Evolutionary conservation across 768 basidiomycete species (phyloP), one percentile per base, ranked within the genome.

Genomic region (Serpula lacrymans): DNA sequence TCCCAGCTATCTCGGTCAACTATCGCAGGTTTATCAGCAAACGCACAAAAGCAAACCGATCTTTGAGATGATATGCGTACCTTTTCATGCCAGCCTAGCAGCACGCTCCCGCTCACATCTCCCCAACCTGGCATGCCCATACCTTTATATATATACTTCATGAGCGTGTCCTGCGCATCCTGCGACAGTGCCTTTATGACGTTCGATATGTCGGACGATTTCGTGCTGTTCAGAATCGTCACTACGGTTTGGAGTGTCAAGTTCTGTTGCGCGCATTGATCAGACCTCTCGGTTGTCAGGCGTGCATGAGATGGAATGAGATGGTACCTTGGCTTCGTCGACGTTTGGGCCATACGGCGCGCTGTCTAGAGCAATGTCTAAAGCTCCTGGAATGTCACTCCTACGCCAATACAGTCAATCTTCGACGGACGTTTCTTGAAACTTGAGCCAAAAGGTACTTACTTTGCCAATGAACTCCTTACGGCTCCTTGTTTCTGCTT

Each of bases 111-210:
- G 50, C 71, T 78, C 42, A 81, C 69, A 47, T 83, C 82, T 22
- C 77, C 73, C 60, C 75, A 71, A 12, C 72, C 80, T 2, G 72
- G 69, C 53, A 74, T 62, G 13, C 71, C 78, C 94, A 96, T 97
- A 12, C 90, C 94, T 68, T 98, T 98, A 78, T 97, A 98, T 12
- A 98, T 70, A 57, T 95, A 98, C 60, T 94, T 95, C 95, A 96
- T 98, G 39, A 97, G 74, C 23, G 84, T 88, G 56, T 96, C 95
- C 55, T 93, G 89, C 31, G 75, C 67, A 37, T 88, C 84, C 50
- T 75, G 75, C 3, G 82, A 75, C 22, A 97, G 73, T 0, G 72
- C 60, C 54, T 82, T 86, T 59, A 96, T 74, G 36, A 87, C 79
- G 18, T 67, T 66, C 3, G 84, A 72, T 47, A 97, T 90, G 47